Evolutionary conservation across 495 filamentous ascomycete genomes (phyloP).

Genomic region (Tuber microsphaerosporum): DNA sequence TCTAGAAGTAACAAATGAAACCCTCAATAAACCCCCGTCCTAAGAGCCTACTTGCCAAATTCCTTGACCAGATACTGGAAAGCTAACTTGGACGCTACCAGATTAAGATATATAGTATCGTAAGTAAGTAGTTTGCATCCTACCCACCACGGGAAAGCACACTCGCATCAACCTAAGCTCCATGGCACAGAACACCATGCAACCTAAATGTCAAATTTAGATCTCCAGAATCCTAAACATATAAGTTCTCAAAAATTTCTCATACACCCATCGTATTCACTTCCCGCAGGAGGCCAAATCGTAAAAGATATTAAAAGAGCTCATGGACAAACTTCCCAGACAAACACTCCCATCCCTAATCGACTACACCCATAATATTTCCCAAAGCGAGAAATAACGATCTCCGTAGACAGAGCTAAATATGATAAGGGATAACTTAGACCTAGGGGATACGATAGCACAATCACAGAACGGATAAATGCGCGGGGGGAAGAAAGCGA

Average conservation of each 20-base stretch:
- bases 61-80: neutral
- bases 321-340: neutral
- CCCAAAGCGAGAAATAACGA: neutral
- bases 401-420: too few relatives aligned
- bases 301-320: neutral
- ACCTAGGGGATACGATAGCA: too few relatives aligned
- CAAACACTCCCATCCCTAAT: neutral
- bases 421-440: too few relatives aligned
- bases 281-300: neutral
- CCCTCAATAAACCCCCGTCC: neutral
- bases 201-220: neutral
- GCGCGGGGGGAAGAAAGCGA: too few relatives aligned
- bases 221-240: neutral
- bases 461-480: too few relatives aligned
- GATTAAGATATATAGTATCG: neutral
- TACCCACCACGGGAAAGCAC: neutral
- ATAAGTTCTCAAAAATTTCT: neutral
- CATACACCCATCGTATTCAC: neutral
- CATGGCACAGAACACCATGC: neutral
- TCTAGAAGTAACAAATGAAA: neutral
- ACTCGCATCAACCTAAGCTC: neutral
- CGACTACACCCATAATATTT: neutral
- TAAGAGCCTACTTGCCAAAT: neutral
- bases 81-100: neutral
- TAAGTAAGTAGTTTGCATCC: neutral